Evolutionary conservation across 192 early-diverging fungal genomes (phyloP).

Genomic region (Coemansia sp.): DNA sequence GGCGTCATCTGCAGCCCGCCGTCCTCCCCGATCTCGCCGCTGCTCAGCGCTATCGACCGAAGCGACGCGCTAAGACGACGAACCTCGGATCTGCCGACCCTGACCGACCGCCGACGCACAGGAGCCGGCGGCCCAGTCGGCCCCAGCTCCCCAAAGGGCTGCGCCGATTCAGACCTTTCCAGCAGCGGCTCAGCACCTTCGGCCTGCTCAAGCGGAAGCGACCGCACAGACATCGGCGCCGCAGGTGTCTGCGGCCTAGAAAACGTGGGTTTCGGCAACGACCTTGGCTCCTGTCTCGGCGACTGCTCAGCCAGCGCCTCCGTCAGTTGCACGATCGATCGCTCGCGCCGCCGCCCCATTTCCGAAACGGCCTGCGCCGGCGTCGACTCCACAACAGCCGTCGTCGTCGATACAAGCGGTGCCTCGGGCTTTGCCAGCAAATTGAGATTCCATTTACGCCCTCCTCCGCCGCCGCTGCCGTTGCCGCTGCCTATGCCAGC

Average conservation of each 20-base stretch:
- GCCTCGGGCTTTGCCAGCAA: constrained; percentile 15
- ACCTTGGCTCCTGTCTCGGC: background rate
- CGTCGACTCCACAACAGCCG: background rate
- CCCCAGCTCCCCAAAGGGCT: background rate
- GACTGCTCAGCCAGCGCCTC: constrained; percentile 1
- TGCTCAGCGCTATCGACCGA: constrained; percentile 36
- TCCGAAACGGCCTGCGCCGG: background rate
- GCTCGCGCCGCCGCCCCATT: background rate
- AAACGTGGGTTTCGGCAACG: background rate
- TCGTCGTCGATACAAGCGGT: constrained; percentile 27
- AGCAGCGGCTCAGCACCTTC: background rate
- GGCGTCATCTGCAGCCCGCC: constrained; percentile 9
- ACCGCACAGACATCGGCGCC: background rate
- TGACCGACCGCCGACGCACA: constrained; percentile 10
- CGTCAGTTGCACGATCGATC: constrained; percentile 1
- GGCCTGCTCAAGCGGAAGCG: background rate
- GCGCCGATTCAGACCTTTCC: background rate
- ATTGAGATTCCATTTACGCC: constrained; percentile 24
- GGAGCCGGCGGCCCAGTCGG: background rate
- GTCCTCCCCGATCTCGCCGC: constrained; percentile 1
- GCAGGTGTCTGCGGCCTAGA: background rate
- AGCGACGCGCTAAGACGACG: constrained; percentile 49
- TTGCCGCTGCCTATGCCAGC: background rate
- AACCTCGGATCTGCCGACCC: constrained; percentile 38
- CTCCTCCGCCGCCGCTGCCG: background rate